Evolutionary conservation across 495 filamentous ascomycete species (phyloP).

Genomic region (Penicillium diatomitis): DNA sequence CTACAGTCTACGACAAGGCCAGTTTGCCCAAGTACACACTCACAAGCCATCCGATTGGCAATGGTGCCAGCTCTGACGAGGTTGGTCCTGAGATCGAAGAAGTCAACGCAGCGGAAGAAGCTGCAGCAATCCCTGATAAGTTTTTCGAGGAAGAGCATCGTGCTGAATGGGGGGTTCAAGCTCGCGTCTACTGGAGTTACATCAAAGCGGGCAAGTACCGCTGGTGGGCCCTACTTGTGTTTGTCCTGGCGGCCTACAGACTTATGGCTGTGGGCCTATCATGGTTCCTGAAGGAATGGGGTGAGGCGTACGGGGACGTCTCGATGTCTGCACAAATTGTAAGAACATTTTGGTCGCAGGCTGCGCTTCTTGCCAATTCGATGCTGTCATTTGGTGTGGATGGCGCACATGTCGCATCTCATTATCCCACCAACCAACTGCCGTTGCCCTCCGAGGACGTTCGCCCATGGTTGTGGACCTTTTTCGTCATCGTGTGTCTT

Average conservation of each 20-base stretch:
- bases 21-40: slow-evolving; percentile 9
- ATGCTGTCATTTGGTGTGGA: slow-evolving; percentile 1
- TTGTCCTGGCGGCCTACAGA: slow-evolving; percentile 51
- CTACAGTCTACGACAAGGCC: slow-evolving; percentile 37
- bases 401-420: slow-evolving; percentile 14
- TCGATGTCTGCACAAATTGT: neutral
- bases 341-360: too few relatives aligned
- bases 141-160: slow-evolving; percentile 77
- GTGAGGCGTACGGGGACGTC: slow-evolving; percentile 55
- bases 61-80: slow-evolving; percentile 9
- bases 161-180: slow-evolving; percentile 64
- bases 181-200: slow-evolving; percentile 71
- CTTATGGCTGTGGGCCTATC: slow-evolving; percentile 49
- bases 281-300: slow-evolving; percentile 83
- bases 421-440: slow-evolving; percentile 42
- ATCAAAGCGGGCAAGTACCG: slow-evolving; percentile 63
- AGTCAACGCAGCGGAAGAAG: slow-evolving; percentile 29
- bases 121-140: slow-evolving; percentile 52
- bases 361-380: neutral
- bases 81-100: slow-evolving; percentile 29
- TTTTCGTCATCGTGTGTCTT: slow-evolving; percentile 49
- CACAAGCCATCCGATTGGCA: slow-evolving; percentile 10
- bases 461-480: slow-evolving; percentile 61
- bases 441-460: slow-evolving; percentile 61
- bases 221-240: slow-evolving; percentile 59